Percentiles rank a stretch among this genome's conserved stretches.
Evolutionary conservation across 2,329 filamentous ascomycete genomes (phyloP).

Genomic region (Balansia obtecta): DNA sequence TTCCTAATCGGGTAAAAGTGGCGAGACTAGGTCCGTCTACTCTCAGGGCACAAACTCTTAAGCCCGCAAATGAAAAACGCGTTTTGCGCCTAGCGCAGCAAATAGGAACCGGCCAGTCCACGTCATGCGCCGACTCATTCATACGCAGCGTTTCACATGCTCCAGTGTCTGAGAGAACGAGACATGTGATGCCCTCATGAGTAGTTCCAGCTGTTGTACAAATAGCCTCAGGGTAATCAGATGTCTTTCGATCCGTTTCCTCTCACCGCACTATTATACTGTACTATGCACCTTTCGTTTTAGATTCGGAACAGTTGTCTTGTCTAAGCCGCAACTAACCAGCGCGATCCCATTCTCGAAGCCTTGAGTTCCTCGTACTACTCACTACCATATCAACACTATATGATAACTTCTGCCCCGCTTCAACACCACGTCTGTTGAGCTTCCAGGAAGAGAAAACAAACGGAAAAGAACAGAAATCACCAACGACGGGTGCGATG

Average conservation of each 20-base stretch:
- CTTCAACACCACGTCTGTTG: no score
- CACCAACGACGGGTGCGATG: background rate
- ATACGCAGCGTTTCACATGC: constrained; percentile 1
- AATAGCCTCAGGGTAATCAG: background rate
- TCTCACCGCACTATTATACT: background rate
- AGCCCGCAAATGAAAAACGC: background rate
- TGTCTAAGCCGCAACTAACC: no score
- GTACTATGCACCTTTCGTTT: background rate
- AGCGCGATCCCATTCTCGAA: no score
- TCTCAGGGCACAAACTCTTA: background rate
- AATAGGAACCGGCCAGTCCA: background rate
- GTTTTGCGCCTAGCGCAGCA: background rate
- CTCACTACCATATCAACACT: no score
- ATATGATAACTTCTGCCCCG: no score
- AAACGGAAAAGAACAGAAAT: background rate
- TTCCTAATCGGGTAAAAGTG: constrained; percentile 4
- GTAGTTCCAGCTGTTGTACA: background rate
- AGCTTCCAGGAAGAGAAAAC: no score
- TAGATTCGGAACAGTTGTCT: no score
- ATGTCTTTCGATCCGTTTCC: background rate
- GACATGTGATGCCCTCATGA: constrained; percentile 1
- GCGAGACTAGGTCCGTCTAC: background rate
- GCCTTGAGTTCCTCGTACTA: no score
- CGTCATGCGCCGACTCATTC: background rate
- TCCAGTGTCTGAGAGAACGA: background rate